These are phyloP conservation scores for Ligustrum vulgare DNA, from an alignment of 257 asterid species.

Conservation along the genomic window DNA sequence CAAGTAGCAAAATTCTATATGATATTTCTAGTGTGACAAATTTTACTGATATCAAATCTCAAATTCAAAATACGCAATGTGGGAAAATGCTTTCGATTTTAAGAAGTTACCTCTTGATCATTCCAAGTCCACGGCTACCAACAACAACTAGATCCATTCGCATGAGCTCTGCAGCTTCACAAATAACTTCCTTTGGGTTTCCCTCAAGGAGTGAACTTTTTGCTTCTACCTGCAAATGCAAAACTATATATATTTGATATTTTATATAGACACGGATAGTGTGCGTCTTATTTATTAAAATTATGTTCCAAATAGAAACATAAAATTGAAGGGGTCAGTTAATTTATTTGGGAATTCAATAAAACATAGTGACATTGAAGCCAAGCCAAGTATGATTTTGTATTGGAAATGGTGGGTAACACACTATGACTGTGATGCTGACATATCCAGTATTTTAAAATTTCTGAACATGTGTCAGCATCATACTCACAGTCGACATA, in stretches of 20 bases:
- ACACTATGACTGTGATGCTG: too few species aligned
- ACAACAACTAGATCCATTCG: conserved; percentile 44
- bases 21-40: too few species aligned
- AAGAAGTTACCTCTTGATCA: conserved; percentile 42
- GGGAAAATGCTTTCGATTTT: neutral
- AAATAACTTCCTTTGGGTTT: conserved; percentile 56
- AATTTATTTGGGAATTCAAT: neutral
- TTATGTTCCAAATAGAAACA: neutral
- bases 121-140: conserved; percentile 66
- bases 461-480: too few species aligned
- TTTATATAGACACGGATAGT: neutral
- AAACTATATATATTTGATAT: neutral
- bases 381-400: too few species aligned
- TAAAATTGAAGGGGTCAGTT: neutral
- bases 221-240: conserved; percentile 34
- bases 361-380: neutral
- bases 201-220: conserved; percentile 40
- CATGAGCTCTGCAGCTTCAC: conserved; percentile 44
- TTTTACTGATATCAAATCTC: too few species aligned
- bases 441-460: too few species aligned
- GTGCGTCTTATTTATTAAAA: too few species aligned
- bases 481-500: too few species aligned
- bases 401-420: too few species aligned
- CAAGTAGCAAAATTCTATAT: too few species aligned
- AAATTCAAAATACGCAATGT: too few species aligned